Percentiles rank a stretch among this genome's conserved stretches.
Evolutionary conservation across 345 rosid genomes (phyloP).

Genomic region (Lumnitzera littorea): DNA sequence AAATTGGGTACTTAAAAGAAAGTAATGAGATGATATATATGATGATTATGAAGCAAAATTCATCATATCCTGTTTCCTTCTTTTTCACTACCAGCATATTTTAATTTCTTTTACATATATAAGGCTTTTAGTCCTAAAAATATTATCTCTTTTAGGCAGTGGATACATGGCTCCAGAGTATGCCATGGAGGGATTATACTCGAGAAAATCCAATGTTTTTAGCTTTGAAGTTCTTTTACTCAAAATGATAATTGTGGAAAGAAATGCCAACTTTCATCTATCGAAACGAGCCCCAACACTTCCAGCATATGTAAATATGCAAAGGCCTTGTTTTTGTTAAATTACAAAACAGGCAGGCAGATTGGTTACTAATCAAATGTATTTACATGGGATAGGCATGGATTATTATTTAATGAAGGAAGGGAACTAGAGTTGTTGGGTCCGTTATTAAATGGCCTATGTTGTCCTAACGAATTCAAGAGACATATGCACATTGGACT

Average conservation of each 20-base stretch:
- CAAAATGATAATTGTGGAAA: conserved; percentile 46
- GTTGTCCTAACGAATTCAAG: conserved; percentile 32
- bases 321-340: too few species aligned
- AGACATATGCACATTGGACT: conserved; percentile 49
- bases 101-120: too few species aligned
- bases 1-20: too few species aligned
- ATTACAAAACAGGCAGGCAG: too few species aligned
- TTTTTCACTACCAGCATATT: too few species aligned
- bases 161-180: conserved; percentile 65
- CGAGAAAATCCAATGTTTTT: conserved; percentile 44
- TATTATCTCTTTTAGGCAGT: conserved; percentile 7
- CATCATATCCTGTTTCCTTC: too few species aligned
- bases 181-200: conserved; percentile 35
- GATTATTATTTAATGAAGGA: conserved; percentile 45
- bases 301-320: conserved; percentile 22
- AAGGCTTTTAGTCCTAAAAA: too few species aligned
- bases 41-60: too few species aligned
- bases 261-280: conserved; percentile 18
- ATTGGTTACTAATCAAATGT: too few species aligned
- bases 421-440: conserved; percentile 39
- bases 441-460: conserved; percentile 21
- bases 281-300: conserved; percentile 16
- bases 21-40: too few species aligned
- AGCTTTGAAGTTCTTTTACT: conserved; percentile 54
- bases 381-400: conserved; percentile 32